phyloP scores from a whole-genome alignment of 768 basidiomycete species.

The Multifurca ochricompacta region DNA sequence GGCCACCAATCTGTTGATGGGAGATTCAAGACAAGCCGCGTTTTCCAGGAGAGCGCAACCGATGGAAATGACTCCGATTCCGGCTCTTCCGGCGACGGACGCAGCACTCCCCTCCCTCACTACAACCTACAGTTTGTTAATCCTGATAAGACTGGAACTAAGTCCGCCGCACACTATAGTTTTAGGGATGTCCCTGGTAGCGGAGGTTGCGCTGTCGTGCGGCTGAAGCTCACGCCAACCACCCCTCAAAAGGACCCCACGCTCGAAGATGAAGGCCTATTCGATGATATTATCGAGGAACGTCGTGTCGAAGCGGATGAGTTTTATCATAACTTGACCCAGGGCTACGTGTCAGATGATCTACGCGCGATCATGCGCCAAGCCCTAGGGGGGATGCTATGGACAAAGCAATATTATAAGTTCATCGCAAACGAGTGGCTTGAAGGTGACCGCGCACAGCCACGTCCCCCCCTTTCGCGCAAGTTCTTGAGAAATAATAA shows the following conservation, averaged over 20 bases:
- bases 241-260: constrained; percentile 69
- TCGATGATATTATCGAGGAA: constrained; percentile 87
- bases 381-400: constrained; percentile 93
- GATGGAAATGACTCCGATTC: constrained; percentile 28
- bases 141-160: constrained; percentile 82
- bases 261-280: constrained; percentile 79
- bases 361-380: constrained; percentile 94
- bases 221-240: constrained; percentile 82
- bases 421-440: constrained; percentile 97
- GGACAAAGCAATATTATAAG: constrained; percentile 97
- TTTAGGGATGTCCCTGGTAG: constrained; percentile 82
- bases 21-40: constrained; percentile 16
- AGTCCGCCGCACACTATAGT: constrained; percentile 85
- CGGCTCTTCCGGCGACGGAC: constrained; percentile 36
- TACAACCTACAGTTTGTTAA: constrained; percentile 59
- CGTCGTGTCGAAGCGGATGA: constrained; percentile 91
- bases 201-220: constrained; percentile 92
- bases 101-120: constrained; percentile 45
- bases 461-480: constrained; percentile 84
- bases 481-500: constrained; percentile 70
- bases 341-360: constrained; percentile 86
- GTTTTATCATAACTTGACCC: constrained; percentile 77
- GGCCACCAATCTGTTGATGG: constrained; percentile 20
- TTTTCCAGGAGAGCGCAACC: constrained; percentile 1
- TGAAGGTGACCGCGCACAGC: constrained; percentile 91